Conservation (phyloP, 306 rosid genomes). For the Cercis canadensis region DNA sequence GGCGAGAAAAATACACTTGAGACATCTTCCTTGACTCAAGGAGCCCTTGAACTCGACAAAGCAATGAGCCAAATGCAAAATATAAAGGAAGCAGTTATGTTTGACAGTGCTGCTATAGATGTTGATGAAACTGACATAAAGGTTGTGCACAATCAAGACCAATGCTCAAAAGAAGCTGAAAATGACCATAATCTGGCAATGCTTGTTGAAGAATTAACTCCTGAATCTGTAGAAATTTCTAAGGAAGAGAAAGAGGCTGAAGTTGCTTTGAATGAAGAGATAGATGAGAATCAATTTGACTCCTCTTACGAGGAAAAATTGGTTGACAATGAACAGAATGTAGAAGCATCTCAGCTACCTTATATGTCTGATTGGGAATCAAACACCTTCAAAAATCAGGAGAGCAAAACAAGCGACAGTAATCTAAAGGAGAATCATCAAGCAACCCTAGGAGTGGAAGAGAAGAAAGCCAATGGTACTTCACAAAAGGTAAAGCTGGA, state of each 20-base stretch:
- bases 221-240: constrained; percentile 40
- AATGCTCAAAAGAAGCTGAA: constrained; percentile 41
- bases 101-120: constrained; percentile 34
- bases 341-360: constrained; percentile 48
- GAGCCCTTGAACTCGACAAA: constrained; percentile 42
- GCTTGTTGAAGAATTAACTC: constrained; percentile 52
- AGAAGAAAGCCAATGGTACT: constrained; percentile 44
- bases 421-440: constrained; percentile 42
- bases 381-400: constrained; percentile 41
- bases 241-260: constrained; percentile 45
- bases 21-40: constrained; percentile 46
- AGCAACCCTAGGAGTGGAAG: constrained; percentile 42
- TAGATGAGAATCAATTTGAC: constrained; percentile 42
- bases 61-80: constrained; percentile 42
- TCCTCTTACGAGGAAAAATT: constrained; percentile 51
- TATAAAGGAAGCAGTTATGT: constrained; percentile 35
- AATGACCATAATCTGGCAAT: constrained; percentile 40
- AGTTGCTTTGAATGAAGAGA: constrained; percentile 48
- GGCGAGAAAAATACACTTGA: constrained; percentile 44
- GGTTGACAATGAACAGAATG: constrained; percentile 27
- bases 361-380: constrained; percentile 45
- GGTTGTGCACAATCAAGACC: constrained; percentile 48
- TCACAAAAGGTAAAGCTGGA: constrained; percentile 55
- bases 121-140: constrained; percentile 40
- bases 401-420: constrained; percentile 34